Evolutionary conservation across 352 stramenopile species (phyloP).

Genomic region (Blastocystis sp.): DNA sequence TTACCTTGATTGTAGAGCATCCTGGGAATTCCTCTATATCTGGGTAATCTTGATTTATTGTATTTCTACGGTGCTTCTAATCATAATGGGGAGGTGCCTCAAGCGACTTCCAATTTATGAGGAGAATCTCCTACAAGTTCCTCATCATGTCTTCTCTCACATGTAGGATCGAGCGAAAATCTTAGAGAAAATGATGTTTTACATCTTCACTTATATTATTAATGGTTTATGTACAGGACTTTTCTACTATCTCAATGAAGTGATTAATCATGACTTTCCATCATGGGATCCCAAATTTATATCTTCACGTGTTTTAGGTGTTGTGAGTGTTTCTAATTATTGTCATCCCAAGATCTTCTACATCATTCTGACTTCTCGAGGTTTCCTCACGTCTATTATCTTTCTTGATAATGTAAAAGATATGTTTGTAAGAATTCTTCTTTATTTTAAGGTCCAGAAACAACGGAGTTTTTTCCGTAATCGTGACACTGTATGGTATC

Average conservation of each 20-base stretch:
- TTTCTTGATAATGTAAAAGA: conserved; percentile 43
- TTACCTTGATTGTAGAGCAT: neutral
- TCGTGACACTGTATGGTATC: conserved; percentile 33
- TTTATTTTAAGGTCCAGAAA: neutral
- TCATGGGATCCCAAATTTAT: conserved; percentile 22
- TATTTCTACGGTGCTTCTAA: neutral
- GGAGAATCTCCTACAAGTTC: neutral
- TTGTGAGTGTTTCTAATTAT: neutral
- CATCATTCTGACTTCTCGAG: conserved; percentile 19
- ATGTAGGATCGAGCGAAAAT: neutral
- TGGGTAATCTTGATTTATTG: conserved; percentile 49
- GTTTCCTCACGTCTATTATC: conserved; percentile 12
- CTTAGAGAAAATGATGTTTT: conserved; percentile 63
- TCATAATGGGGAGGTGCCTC: conserved; percentile 30
- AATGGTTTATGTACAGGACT: neutral
- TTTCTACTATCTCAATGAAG: conserved; percentile 31
- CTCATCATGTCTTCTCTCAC: neutral
- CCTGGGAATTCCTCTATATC: conserved; percentile 50
- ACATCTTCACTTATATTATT: conserved; percentile 64
- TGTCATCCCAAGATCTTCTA: conserved; percentile 45
- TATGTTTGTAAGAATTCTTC: conserved; percentile 3
- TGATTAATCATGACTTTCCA: conserved; percentile 25
- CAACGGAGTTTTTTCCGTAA: conserved; percentile 12
- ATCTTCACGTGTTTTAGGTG: neutral
- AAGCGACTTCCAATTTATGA: conserved; percentile 47